phyloP scores from a whole-genome alignment of 2,329 filamentous ascomycete species.

The Macroventuria anomochaeta region DNA sequence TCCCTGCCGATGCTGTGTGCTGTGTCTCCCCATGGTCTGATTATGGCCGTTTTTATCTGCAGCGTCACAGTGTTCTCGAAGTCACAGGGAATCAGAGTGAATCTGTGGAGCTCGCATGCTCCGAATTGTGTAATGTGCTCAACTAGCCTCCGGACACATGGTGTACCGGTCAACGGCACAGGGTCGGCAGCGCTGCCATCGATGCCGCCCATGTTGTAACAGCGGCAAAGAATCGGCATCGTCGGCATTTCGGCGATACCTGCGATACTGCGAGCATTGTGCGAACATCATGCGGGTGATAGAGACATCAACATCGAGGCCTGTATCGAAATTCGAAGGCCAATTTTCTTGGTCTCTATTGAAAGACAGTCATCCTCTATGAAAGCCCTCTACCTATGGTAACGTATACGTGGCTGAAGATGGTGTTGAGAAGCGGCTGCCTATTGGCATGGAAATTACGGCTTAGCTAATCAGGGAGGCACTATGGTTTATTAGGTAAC shows the following conservation, averaged over 20 bases:
- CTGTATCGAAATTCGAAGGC: no score
- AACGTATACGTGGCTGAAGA: no score
- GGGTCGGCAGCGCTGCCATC: neutral
- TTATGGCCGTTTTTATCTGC: neutral
- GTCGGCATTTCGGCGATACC: constrained; percentile 4
- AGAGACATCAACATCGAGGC: no score
- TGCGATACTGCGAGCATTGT: neutral
- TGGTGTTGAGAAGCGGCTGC: no score
- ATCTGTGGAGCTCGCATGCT: neutral
- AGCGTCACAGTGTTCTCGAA: neutral
- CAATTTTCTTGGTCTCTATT: no score
- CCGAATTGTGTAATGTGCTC: neutral
- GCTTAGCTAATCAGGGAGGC: no score
- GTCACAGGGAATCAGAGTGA: neutral
- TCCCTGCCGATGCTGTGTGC: neutral
- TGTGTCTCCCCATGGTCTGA: constrained; percentile 7
- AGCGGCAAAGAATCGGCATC: constrained; percentile 2
- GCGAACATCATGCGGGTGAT: constrained; percentile 1
- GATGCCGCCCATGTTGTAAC: neutral
- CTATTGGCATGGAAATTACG: no score
- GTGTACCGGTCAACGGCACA: neutral
- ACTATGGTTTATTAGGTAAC: no score
- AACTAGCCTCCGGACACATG: neutral
- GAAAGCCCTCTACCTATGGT: no score
- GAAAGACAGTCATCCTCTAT: no score